phyloP scores from a whole-genome alignment of 768 basidiomycete genomes.

The Fomitopsis pulvina region DNA sequence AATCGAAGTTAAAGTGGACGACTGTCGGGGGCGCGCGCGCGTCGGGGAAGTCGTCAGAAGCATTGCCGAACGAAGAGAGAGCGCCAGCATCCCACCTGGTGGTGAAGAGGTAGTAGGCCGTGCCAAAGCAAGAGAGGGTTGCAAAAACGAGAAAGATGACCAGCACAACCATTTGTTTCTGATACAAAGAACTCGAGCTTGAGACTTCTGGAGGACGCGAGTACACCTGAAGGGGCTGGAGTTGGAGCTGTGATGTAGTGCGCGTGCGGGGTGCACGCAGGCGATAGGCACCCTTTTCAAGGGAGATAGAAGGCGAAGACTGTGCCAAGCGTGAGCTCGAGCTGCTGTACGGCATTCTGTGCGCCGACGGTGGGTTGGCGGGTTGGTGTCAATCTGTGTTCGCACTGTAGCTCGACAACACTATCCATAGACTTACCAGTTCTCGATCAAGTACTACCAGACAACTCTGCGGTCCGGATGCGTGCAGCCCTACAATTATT shows the following conservation, averaged over 20 bases:
- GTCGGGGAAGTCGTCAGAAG: conserved; percentile 2
- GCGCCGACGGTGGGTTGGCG: no score
- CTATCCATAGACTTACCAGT: no score
- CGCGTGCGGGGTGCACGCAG: conserved; percentile 39
- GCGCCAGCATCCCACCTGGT: conserved; percentile 40
- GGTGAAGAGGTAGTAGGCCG: conserved; percentile 58
- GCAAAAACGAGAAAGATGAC: conserved; percentile 41
- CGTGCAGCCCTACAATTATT: no score
- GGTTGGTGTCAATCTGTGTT: no score
- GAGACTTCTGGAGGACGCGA: not conserved
- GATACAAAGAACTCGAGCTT: conserved; percentile 16
- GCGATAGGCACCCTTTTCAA: conserved; percentile 62
- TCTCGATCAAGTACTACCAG: no score
- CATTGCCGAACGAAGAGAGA: not conserved
- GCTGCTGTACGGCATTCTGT: conserved; percentile 3
- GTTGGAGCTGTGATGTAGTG: not conserved
- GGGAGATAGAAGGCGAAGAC: conserved; percentile 54
- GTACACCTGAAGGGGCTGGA: not conserved
- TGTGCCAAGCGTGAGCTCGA: conserved; percentile 17
- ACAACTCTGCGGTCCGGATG: no score
- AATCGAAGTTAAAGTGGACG: conserved; percentile 7
- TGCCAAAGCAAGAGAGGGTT: conserved; percentile 46
- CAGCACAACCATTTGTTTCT: conserved; percentile 35
- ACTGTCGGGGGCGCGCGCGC: not conserved
- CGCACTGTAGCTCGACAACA: no score